Evolutionary conservation across 2,329 filamentous ascomycete genomes (phyloP).

Genomic region (Meredithiella fracta): DNA sequence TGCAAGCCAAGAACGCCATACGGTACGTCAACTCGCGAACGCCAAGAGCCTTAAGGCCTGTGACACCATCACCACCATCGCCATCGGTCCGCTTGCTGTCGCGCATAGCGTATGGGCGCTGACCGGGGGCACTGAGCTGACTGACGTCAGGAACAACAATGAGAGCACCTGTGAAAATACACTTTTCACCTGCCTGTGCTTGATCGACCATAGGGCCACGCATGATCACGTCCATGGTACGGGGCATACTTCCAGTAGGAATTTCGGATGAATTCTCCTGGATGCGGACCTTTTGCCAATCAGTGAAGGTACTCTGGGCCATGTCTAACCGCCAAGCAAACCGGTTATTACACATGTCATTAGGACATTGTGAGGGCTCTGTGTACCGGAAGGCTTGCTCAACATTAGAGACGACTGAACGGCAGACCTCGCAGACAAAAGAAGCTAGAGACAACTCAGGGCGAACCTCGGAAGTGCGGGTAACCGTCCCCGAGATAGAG

Average conservation of each 20-base stretch:
- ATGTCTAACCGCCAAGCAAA: constrained; percentile 95
- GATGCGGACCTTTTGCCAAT: constrained; percentile 97
- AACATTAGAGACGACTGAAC: constrained; percentile 69
- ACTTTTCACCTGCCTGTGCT: constrained; percentile 94
- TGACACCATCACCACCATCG: constrained; percentile 70
- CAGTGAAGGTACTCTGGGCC: constrained; percentile 88
- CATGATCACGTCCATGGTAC: constrained; percentile 92
- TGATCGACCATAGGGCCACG: constrained; percentile 95
- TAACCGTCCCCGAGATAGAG: constrained; percentile 93
- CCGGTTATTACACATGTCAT: constrained; percentile 71
- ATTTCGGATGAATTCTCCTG: constrained; percentile 98
- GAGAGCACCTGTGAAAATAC: constrained; percentile 87
- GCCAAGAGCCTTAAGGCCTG: constrained; percentile 78
- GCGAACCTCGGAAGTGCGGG: constrained; percentile 87
- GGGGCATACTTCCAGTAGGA: constrained; percentile 93
- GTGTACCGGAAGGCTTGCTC: constrained; percentile 97
- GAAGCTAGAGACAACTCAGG: constrained; percentile 86
- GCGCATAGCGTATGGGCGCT: constrained; percentile 65
- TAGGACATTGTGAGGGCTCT: constrained; percentile 90
- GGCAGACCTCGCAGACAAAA: constrained; percentile 80
- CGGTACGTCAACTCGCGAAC: constrained; percentile 91
- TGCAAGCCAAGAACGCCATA: constrained; percentile 90
- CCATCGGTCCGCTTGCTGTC: constrained; percentile 65
- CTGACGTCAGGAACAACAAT: constrained; percentile 96
- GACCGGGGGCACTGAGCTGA: constrained; percentile 77